Percentiles rank a stretch among this genome's conserved stretches.
Conservation (phyloP, 1,284 basidiomycete genomes). For the Porogramme epimiltina region DNA sequence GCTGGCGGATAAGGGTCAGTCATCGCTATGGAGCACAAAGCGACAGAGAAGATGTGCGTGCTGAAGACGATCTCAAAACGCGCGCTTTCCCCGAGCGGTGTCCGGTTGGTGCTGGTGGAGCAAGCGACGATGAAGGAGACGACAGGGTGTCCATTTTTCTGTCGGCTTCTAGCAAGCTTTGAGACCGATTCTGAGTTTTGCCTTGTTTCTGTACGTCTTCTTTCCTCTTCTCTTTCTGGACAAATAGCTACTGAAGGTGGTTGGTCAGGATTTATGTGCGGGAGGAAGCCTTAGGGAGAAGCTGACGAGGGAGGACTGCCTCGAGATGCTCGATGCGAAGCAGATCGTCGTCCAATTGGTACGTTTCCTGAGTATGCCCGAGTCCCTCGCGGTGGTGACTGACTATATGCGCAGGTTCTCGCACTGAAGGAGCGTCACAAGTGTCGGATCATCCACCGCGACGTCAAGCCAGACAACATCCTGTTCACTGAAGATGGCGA, state of each 20-base stretch:
- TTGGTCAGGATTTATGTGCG: constrained; percentile 22
- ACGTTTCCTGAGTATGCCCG: constrained; percentile 29
- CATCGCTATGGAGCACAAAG: constrained; percentile 21
- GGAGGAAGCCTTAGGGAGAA: constrained; percentile 21
- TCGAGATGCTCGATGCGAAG: constrained; percentile 6
- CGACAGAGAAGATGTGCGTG: constrained; percentile 17
- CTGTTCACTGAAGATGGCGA: constrained; percentile 47
- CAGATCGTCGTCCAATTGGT: constrained; percentile 27
- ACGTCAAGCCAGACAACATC: constrained; percentile 57
- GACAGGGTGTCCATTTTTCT: constrained; percentile 15
- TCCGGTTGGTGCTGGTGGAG: constrained; percentile 15
- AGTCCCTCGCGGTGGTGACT: constrained; percentile 47
- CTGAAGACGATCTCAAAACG: constrained; percentile 28
- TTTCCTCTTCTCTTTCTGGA: not conserved
- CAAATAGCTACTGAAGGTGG: not conserved
- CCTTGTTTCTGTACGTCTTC: constrained; percentile 22
- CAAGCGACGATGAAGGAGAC: constrained; percentile 13
- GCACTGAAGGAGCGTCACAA: constrained; percentile 43
- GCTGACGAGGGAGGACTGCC: constrained; percentile 15
- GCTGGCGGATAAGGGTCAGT: constrained; percentile 28
- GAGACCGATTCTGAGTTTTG: constrained; percentile 32
- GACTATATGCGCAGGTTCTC: constrained; percentile 40
- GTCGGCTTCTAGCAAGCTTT: constrained; percentile 23
- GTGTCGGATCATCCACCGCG: constrained; percentile 37
- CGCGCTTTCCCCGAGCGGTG: constrained; percentile 1